Evolutionary conservation across 2,329 filamentous ascomycete genomes (phyloP).

Genomic region (Hysterium pulicare): DNA sequence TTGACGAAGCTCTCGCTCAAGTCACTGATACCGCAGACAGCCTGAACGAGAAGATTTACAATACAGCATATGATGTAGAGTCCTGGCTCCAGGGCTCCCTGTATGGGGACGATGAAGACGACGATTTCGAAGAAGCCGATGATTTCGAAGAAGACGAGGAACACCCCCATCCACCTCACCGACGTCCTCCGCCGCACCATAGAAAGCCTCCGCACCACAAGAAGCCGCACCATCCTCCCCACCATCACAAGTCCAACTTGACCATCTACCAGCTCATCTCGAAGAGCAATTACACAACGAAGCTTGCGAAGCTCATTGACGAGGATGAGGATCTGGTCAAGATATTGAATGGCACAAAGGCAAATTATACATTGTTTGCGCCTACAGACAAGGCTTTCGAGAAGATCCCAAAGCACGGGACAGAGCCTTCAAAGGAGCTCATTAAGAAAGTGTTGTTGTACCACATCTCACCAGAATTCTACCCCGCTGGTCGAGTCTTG

Average conservation of each 20-base stretch:
- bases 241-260: constrained; percentile 53
- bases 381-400: constrained; percentile 76
- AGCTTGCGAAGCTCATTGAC: constrained; percentile 71
- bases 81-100: constrained; percentile 45
- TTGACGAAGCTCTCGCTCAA: constrained; percentile 44
- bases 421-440: constrained; percentile 66
- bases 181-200: constrained; percentile 15
- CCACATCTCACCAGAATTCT: constrained; percentile 67
- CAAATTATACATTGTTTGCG: constrained; percentile 78
- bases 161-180: constrained; percentile 29
- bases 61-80: constrained; percentile 45
- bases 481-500: constrained; percentile 64
- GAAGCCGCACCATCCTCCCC: constrained; percentile 34
- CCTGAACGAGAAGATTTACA: constrained; percentile 41
- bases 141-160: constrained; percentile 21
- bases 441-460: constrained; percentile 69
- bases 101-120: constrained; percentile 29
- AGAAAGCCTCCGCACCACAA: constrained; percentile 33
- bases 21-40: constrained; percentile 37
- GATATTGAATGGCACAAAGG: constrained; percentile 68
- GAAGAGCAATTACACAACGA: constrained; percentile 71
- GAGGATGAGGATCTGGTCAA: constrained; percentile 69
- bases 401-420: constrained; percentile 53
- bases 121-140: constrained; percentile 33
- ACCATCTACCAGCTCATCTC: constrained; percentile 80